These are phyloP conservation scores for Trichoderma koningiopsis DNA, from an alignment of 2,329 filamentous ascomycete species.

Conservation along the genomic window DNA sequence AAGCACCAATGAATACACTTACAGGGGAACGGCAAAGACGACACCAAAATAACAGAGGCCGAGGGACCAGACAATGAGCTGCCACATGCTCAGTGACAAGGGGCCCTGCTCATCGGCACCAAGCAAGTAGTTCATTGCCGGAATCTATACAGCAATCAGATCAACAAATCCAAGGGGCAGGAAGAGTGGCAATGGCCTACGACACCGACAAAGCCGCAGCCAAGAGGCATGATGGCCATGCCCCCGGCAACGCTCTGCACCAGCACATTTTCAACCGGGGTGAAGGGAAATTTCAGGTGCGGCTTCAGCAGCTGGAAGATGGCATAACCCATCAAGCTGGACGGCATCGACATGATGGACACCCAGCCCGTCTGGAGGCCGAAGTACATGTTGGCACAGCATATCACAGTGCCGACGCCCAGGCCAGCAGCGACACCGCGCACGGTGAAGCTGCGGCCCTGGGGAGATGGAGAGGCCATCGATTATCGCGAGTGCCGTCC, in stretches of 20 bases:
- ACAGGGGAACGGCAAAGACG: conserved; percentile 89
- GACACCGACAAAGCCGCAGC: conserved; percentile 93
- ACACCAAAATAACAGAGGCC: conserved; percentile 97
- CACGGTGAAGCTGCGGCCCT: conserved; percentile 75
- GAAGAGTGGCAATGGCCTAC: conserved; percentile 41
- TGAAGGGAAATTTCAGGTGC: conserved; percentile 75
- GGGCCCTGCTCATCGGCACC: conserved; percentile 77
- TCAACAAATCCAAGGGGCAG: conserved; percentile 1
- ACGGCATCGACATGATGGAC: conserved; percentile 94
- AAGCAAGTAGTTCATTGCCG: conserved; percentile 85
- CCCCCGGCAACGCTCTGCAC: conserved; percentile 94
- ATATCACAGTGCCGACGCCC: conserved; percentile 84
- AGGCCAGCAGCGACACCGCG: conserved; percentile 80
- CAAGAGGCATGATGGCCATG: conserved; percentile 95
- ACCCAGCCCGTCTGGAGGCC: conserved; percentile 81
- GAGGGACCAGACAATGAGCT: conserved; percentile 85
- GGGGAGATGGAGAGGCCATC: conserved; percentile 33
- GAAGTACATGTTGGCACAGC: conserved; percentile 98
- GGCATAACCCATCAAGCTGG: conserved; percentile 90
- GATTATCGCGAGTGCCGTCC: conserved; percentile 9
- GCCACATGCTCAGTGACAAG: conserved; percentile 69
- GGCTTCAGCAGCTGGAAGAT: conserved; percentile 81
- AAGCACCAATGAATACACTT: conserved; percentile 31
- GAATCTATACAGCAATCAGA: conserved; percentile 55
- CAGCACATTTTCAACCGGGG: conserved; percentile 86